Evolutionary conservation across 2,329 filamentous ascomycete species (phyloP), one percentile per base, ranked within the genome.

Genomic region (Sclerotiophoma versabilis): DNA sequence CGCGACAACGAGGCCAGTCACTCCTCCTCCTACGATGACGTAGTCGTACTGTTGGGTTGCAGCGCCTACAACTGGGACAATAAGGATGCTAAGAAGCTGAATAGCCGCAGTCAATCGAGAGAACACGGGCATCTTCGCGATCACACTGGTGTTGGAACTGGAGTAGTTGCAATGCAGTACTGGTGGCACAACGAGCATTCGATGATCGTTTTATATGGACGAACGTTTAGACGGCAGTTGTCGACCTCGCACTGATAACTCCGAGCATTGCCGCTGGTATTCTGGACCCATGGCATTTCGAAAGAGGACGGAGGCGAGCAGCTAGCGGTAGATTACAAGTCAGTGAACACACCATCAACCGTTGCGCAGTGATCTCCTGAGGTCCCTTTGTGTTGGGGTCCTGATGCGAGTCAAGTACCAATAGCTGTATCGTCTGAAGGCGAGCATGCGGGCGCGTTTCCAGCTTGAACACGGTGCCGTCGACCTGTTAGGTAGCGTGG

Each of bases 21-120:
- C 54, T 22, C 68, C 69, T 37, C 65, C 69, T 36, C 69, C 69
- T 20, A 72, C 64, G 38, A 72, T 66, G 4, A 72, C 62, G 57
- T 72, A 72, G 49, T 72, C 69, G 22, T 68, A 69, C 22, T 61
- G 49, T 14, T 56, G 26, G 9, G 43, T 23, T 6, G 49, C 27
- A 14, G 52, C 52, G 27, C 55, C 58, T 37, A 60, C 36, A 44
- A 57, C 58, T 10, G 63, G 62, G 11, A 54, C 49, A 12, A 63
- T 19, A 29, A 65, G 43, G 14, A 64, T 46, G 57, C 58, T 52
- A 45, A 65, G 38, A n/a, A 68, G 52, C 54, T 65, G 65, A 34
- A 60, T 51, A 36, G 62, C 64, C 10, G 63, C 58, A 15, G 65
- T 64, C 38, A 69, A 55, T 49, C 66, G 63, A 30, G 64, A 65